Conservation (phyloP, 129 eudicot genomes). For the Tanacetum coccineum region DNA sequence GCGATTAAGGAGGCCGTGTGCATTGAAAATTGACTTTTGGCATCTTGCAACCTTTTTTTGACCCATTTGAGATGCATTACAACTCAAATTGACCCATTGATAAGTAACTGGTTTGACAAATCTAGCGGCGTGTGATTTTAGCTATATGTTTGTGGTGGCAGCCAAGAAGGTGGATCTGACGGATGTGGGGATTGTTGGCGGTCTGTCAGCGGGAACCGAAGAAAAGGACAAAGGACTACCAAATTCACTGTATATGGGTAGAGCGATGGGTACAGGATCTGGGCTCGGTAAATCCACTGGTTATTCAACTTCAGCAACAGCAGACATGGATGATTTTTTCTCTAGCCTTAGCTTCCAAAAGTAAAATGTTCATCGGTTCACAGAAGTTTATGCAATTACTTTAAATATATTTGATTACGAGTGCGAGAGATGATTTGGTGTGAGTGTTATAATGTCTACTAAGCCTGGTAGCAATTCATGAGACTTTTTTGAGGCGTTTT, state of each 20-base stretch:
- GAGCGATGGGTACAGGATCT: too few species aligned
- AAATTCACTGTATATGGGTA: slow-evolving; percentile 61
- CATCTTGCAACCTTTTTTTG: too few species aligned
- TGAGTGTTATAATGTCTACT: neutral
- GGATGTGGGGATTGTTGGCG: slow-evolving; percentile 87
- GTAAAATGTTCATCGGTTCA: slow-evolving; percentile 23
- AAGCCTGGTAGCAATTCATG: slow-evolving; percentile 14
- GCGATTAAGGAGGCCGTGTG: too few species aligned
- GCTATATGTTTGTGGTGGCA: slow-evolving; percentile 23
- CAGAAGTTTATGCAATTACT: slow-evolving; percentile 2
- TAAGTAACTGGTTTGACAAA: neutral
- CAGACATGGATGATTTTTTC: slow-evolving; percentile 49
- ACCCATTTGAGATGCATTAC: neutral
- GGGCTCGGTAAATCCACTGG: slow-evolving; percentile 57
- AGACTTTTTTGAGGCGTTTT: neutral
- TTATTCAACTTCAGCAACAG: slow-evolving; percentile 30
- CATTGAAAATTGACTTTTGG: too few species aligned
- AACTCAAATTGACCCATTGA: neutral
- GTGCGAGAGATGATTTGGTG: slow-evolving; percentile 12
- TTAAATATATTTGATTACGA: slow-evolving; percentile 5
- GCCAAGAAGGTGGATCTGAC: slow-evolving; percentile 90
- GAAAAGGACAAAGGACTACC: slow-evolving; percentile 60
- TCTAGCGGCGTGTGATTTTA: too few species aligned
- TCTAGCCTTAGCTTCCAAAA: slow-evolving; percentile 65
- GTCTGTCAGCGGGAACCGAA: slow-evolving; percentile 50